These are phyloP conservation scores for Neopestalotiopsis sp. DNA, from an alignment of 2,329 filamentous ascomycete species.

Conservation along the genomic window DNA sequence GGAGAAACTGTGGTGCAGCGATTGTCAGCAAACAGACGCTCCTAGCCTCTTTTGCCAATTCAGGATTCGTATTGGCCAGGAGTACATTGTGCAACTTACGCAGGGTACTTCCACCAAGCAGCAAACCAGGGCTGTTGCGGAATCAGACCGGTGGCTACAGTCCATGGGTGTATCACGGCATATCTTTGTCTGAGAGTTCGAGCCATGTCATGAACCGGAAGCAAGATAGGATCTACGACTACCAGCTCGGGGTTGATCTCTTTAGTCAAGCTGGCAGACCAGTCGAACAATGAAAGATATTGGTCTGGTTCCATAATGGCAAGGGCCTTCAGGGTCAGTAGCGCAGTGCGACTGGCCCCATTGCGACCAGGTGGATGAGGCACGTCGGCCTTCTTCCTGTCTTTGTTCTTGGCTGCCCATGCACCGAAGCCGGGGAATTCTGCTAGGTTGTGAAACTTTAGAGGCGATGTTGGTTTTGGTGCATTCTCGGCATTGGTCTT, in stretches of 20 bases:
- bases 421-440: not conserved
- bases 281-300: slow-evolving; percentile 9
- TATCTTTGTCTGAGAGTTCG: not conserved
- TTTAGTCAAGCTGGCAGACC: not conserved
- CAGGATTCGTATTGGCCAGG: not conserved
- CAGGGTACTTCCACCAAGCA: slow-evolving; percentile 5
- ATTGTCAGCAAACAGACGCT: not conserved
- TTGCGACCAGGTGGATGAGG: not conserved
- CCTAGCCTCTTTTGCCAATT: too few species aligned
- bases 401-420: not conserved
- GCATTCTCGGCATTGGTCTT: not conserved
- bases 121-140: not conserved
- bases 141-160: not conserved
- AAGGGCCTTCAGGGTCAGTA: not conserved
- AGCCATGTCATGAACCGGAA: not conserved
- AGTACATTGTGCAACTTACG: not conserved
- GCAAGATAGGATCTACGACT: slow-evolving; percentile 2
- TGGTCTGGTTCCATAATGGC: slow-evolving; percentile 4
- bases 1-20: not conserved
- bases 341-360: not conserved
- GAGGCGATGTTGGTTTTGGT: not conserved
- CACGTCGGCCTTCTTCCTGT: not conserved
- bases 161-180: not conserved
- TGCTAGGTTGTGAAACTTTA: not conserved
- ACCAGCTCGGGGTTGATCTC: not conserved